Evolutionary conservation across 1,284 basidiomycete genomes (phyloP).

Genomic region (Cutaneotrichosporon sp.): DNA sequence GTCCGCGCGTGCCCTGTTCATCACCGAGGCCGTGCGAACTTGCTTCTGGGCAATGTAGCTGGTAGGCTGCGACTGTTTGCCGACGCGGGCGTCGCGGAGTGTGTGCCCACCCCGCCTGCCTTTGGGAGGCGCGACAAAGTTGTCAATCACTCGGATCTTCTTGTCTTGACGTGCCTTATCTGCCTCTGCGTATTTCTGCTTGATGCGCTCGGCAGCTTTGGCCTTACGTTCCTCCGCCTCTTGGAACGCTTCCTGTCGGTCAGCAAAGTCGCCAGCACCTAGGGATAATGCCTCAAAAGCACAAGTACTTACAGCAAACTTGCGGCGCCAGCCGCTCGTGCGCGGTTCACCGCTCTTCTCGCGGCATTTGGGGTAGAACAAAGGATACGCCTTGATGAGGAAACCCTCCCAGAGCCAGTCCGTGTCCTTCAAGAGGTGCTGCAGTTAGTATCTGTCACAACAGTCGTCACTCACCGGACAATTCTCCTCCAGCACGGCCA

Average conservation of each 20-base stretch:
- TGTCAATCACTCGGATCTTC: conserved; percentile 41
- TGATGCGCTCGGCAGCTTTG: conserved; percentile 34
- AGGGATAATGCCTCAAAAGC: neutral
- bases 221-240: conserved; percentile 38
- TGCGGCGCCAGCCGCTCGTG: conserved; percentile 44
- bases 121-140: conserved; percentile 21
- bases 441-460: neutral
- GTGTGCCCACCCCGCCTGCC: conserved; percentile 4
- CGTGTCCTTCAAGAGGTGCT: conserved; percentile 47
- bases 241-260: conserved; percentile 39
- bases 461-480: conserved; percentile 30
- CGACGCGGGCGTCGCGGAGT: conserved; percentile 4
- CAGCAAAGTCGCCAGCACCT: neutral
- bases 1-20: conserved; percentile 42
- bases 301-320: conserved; percentile 40
- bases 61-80: conserved; percentile 1
- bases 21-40: conserved; percentile 17
- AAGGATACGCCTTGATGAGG: conserved; percentile 37
- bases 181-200: conserved; percentile 40
- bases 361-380: conserved; percentile 37
- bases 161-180: conserved; percentile 40
- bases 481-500: conserved; percentile 37
- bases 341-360: conserved; percentile 33
- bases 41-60: conserved; percentile 1
- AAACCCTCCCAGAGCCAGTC: conserved; percentile 50